A percentile compares a stretch with the other conserved stretches of the same genome.
Evolutionary conservation across 495 filamentous ascomycete genomes (phyloP).

Genomic region (Stereocaulon alpinum): DNA sequence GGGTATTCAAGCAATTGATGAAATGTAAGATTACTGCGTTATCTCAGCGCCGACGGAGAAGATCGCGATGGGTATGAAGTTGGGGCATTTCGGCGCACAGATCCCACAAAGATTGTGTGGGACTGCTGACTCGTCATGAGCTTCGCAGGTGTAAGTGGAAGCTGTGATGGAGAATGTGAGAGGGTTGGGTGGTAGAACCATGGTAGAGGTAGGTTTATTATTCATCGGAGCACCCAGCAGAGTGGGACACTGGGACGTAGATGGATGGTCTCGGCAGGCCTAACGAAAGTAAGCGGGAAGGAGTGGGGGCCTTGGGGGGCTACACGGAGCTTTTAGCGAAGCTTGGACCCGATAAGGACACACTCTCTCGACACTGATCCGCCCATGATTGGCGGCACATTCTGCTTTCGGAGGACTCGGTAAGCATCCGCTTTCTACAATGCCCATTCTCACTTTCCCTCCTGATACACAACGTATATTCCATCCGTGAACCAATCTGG

Average conservation of each 20-base stretch:
- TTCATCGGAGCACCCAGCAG: neutral
- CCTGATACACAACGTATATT: too few relatives aligned
- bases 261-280: conserved; percentile 4
- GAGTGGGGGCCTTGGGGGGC: neutral
- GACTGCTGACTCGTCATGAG: neutral
- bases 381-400: too few relatives aligned
- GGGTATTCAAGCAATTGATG: neutral
- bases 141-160: neutral
- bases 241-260: neutral
- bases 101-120: neutral
- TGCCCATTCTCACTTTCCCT: too few relatives aligned
- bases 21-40: neutral
- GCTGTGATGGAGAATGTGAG: neutral
- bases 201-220: neutral
- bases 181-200: neutral
- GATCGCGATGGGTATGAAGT: neutral
- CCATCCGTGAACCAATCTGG: too few relatives aligned
- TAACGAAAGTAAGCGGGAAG: neutral
- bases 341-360: neutral
- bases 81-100: neutral
- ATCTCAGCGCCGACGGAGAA: neutral
- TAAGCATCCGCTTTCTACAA: too few relatives aligned
- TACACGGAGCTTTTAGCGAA: neutral
- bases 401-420: too few relatives aligned
- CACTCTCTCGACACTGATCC: too few relatives aligned